Percentiles rank a stretch among this genome's conserved stretches.
Conservation (phyloP, 768 basidiomycete species). For the Rhodocollybia butyracea region DNA sequence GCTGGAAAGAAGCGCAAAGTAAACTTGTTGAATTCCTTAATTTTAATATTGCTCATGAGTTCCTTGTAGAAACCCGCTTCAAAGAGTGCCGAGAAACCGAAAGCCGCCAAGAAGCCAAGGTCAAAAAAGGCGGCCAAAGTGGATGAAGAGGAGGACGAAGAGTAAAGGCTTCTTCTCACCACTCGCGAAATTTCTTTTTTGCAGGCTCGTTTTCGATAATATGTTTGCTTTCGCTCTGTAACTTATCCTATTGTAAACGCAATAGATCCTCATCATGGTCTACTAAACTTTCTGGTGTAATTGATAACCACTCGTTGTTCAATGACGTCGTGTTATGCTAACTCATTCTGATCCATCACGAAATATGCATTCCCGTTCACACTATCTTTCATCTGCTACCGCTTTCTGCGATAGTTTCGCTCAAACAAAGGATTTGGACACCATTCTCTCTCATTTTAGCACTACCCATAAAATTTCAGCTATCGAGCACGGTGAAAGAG, state of each 20-base stretch:
- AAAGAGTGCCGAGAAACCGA: not conserved
- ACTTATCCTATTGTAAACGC: too few species aligned
- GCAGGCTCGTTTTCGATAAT: not conserved
- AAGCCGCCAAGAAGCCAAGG: slow-evolving; percentile 8
- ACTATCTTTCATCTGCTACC: slow-evolving; percentile 42
- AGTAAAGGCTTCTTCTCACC: not conserved
- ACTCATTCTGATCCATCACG: not conserved
- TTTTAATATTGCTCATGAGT: not conserved
- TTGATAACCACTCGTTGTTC: too few species aligned
- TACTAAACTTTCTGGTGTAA: too few species aligned
- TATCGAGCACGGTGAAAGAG: slow-evolving; percentile 51
- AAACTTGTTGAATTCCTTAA: not conserved
- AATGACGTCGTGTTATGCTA: too few species aligned
- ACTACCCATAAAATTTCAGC: slow-evolving; percentile 37
- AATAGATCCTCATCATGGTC: too few species aligned
- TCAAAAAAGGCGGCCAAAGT: not conserved
- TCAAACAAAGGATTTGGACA: slow-evolving; percentile 34
- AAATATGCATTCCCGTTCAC: slow-evolving; percentile 23
- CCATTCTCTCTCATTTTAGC: slow-evolving; percentile 51
- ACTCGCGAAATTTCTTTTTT: not conserved
- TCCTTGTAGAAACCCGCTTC: slow-evolving; percentile 8
- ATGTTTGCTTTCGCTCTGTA: slow-evolving; percentile 1
- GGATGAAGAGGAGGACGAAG: not conserved
- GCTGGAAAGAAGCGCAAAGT: slow-evolving; percentile 5
- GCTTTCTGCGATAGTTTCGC: slow-evolving; percentile 54